A percentile compares a stretch with the other conserved stretches of the same genome.
Evolutionary conservation across 2,329 filamentous ascomycete species (phyloP).

Genomic region (Fusarium sp.): DNA sequence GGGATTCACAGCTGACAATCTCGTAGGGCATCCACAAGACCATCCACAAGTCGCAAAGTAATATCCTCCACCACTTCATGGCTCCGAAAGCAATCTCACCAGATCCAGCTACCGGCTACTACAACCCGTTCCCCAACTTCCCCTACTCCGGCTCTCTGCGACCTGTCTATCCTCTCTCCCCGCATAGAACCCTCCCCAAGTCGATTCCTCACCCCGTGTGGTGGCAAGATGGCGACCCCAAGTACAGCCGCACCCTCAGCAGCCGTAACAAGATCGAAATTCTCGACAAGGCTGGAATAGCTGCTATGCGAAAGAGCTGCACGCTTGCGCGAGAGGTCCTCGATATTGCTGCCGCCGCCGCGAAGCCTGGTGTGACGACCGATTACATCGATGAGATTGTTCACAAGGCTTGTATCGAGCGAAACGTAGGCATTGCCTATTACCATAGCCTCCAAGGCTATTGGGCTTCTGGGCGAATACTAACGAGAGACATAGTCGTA

Average conservation of each 20-base stretch:
- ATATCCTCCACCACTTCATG: slow-evolving; percentile 79
- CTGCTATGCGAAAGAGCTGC: slow-evolving; percentile 94
- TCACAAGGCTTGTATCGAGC: slow-evolving; percentile 93
- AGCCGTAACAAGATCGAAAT: slow-evolving; percentile 86
- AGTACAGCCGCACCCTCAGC: slow-evolving; percentile 69
- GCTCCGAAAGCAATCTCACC: slow-evolving; percentile 88
- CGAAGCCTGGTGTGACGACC: slow-evolving; percentile 92
- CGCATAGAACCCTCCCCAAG: slow-evolving; percentile 78
- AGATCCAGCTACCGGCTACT: slow-evolving; percentile 88
- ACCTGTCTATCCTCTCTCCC: slow-evolving; percentile 88
- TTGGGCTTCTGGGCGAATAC: not conserved
- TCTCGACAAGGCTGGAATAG: slow-evolving; percentile 82
- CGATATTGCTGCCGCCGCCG: slow-evolving; percentile 86
- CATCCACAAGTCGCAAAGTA: slow-evolving; percentile 77
- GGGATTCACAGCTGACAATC: slow-evolving; percentile 25
- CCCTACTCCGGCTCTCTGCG: slow-evolving; percentile 83
- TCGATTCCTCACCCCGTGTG: slow-evolving; percentile 90
- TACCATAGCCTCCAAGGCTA: not conserved
- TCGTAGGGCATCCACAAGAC: slow-evolving; percentile 81
- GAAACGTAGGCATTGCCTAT: slow-evolving; percentile 74
- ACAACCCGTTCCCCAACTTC: slow-evolving; percentile 93
- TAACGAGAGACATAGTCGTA: slow-evolving; percentile 74
- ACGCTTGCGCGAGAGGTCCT: slow-evolving; percentile 88
- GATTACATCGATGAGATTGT: slow-evolving; percentile 96
- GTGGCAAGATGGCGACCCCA: slow-evolving; percentile 82